Evolutionary conservation across 2,329 filamentous ascomycete genomes (phyloP).

Genomic region (Pyrenochaeta sp.): DNA sequence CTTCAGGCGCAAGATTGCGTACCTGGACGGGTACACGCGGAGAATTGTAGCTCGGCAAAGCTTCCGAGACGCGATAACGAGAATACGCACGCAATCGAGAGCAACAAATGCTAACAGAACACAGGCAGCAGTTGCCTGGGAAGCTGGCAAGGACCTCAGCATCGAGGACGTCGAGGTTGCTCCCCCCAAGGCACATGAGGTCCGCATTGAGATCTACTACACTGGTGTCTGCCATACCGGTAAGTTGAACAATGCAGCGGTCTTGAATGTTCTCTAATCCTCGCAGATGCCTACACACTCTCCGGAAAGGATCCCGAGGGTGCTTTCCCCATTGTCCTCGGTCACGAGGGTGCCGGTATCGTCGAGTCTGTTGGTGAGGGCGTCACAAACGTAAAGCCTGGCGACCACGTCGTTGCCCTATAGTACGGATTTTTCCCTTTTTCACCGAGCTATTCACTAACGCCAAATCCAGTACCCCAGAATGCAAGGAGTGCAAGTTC

Average conservation of each 20-base stretch:
- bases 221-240: constrained; percentile 99
- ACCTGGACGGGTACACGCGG: constrained; percentile 13
- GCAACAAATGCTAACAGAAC: constrained; percentile 22
- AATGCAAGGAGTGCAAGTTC: constrained; percentile 99
- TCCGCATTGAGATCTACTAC: constrained; percentile 96
- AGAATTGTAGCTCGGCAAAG: constrained; percentile 3
- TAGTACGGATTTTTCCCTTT: constrained; percentile 45
- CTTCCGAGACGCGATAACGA: neutral
- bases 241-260: too few species aligned
- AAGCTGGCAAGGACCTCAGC: constrained; percentile 85
- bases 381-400: constrained; percentile 91
- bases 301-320: constrained; percentile 92
- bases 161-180: constrained; percentile 93
- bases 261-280: neutral
- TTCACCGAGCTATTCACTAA: constrained; percentile 11
- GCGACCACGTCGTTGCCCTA: constrained; percentile 76
- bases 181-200: constrained; percentile 89
- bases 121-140: constrained; percentile 94
- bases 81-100: neutral
- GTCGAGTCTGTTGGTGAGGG: constrained; percentile 77
- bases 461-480: constrained; percentile 74
- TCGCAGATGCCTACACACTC: constrained; percentile 67
- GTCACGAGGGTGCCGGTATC: constrained; percentile 53
- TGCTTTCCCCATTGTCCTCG: constrained; percentile 53
- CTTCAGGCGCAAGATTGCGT: neutral